Conservation (phyloP, 108 stramenopile species). For the Nitzschia sp. region DNA sequence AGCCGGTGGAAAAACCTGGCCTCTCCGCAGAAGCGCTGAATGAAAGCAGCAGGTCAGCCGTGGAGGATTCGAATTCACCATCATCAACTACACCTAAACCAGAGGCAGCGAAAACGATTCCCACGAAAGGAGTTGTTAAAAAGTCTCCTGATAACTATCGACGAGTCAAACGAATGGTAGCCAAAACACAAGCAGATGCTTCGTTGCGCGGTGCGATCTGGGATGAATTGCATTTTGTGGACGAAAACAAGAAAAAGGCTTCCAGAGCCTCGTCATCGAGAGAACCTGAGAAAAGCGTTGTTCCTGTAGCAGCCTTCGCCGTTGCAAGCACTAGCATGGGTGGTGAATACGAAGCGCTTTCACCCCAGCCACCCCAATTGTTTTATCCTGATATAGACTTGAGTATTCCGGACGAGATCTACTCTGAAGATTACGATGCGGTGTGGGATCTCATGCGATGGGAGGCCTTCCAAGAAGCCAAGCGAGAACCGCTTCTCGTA, state of each 20-base stretch:
- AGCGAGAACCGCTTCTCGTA: slow-evolving; percentile 81
- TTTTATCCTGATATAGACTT: slow-evolving; percentile 67
- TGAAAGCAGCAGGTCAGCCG: too few relatives aligned
- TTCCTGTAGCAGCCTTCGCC: neutral
- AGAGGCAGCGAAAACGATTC: too few relatives aligned
- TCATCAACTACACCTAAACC: too few relatives aligned
- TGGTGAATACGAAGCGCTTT: slow-evolving; percentile 4
- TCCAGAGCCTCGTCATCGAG: neutral
- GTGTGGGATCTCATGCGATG: slow-evolving; percentile 76
- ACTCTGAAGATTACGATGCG: slow-evolving; percentile 46
- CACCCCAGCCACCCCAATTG: slow-evolving; percentile 13
- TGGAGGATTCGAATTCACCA: too few relatives aligned
- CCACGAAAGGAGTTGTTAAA: neutral
- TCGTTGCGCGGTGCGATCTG: slow-evolving; percentile 53
- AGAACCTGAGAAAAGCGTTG: neutral
- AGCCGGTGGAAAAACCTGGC: slow-evolving; percentile 23
- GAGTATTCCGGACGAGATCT: slow-evolving; percentile 58
- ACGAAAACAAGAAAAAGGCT: too few relatives aligned
- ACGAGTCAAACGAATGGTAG: slow-evolving; percentile 32
- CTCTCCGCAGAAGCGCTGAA: slow-evolving; percentile 19
- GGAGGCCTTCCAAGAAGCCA: slow-evolving; percentile 70
- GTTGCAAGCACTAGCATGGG: neutral
- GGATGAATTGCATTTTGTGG: slow-evolving; percentile 57
- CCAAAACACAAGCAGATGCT: slow-evolving; percentile 34
- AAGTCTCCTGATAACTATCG: neutral